phyloP scores from a whole-genome alignment of 2,329 filamentous ascomycete genomes.

The Colletotrichum lentis region DNA sequence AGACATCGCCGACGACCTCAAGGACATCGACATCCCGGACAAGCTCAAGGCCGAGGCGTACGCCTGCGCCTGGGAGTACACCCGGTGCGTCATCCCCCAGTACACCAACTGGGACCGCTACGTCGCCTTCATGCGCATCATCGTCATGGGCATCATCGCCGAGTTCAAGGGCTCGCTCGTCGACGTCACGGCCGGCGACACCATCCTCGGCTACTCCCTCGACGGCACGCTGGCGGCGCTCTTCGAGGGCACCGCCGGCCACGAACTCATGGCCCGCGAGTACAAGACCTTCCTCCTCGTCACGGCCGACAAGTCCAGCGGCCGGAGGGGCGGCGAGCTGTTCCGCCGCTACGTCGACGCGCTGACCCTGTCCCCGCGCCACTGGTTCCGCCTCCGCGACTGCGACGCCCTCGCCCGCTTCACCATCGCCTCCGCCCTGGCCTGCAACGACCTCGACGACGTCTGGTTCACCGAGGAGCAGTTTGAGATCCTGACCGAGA shows the following conservation, averaged over 20 bases:
- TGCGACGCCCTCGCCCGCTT: neutral
- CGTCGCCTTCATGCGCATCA: neutral
- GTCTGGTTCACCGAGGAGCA: neutral
- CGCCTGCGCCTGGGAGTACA: neutral
- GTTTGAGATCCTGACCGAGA: neutral
- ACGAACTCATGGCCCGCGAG: neutral
- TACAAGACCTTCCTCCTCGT: neutral
- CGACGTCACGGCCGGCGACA: neutral
- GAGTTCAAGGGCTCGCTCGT: neutral
- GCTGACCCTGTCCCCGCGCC: neutral
- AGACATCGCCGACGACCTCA: too few species aligned
- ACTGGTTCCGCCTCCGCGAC: neutral
- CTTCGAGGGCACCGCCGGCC: neutral
- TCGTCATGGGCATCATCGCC: neutral
- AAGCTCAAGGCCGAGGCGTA: too few species aligned
- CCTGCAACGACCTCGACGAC: neutral
- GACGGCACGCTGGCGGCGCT: neutral
- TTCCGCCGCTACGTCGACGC: neutral
- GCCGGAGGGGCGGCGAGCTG: neutral
- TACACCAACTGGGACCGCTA: neutral
- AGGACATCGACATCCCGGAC: too few species aligned
- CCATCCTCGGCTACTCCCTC: neutral
- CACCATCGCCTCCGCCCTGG: neutral
- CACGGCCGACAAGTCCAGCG: neutral
- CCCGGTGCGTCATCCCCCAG: neutral